Evolutionary conservation across 257 asterid genomes (phyloP).

Genomic region (Solanum pinnatisectum): DNA sequence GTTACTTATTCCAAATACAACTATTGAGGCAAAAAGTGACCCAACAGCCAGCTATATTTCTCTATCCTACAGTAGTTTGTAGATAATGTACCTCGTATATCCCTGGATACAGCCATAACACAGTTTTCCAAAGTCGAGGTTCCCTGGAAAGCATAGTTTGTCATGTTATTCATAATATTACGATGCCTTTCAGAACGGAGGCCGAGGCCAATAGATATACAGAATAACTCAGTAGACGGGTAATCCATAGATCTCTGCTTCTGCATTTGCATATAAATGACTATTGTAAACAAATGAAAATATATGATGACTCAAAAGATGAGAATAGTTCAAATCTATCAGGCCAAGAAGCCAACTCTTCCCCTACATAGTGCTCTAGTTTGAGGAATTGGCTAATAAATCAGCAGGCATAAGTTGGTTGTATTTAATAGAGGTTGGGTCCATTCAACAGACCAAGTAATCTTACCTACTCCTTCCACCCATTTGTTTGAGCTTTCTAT

Average conservation of each 20-base stretch:
- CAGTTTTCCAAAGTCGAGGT: conserved; percentile 53
- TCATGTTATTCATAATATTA: background rate
- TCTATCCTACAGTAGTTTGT: background rate
- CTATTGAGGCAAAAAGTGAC: background rate
- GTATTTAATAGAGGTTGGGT: background rate
- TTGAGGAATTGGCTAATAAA: background rate
- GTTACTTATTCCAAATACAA: background rate
- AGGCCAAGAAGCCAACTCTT: background rate
- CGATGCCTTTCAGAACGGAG: background rate
- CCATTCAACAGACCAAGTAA: background rate
- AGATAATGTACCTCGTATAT: conserved; percentile 63
- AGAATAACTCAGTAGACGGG: background rate
- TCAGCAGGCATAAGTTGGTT: background rate
- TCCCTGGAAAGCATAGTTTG: conserved; percentile 32
- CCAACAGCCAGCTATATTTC: background rate
- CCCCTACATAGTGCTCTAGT: background rate
- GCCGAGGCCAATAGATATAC: background rate
- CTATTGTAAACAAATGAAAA: background rate
- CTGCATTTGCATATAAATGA: background rate
- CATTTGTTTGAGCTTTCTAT: background rate
- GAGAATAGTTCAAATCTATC: background rate
- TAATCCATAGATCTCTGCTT: background rate
- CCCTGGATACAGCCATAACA: conserved; percentile 95
- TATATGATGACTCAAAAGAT: background rate
- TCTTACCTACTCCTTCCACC: background rate